These are phyloP conservation scores for Paraconiothyrium sp. DNA, from an alignment of 2,329 filamentous ascomycete species.

Conservation along the genomic window DNA sequence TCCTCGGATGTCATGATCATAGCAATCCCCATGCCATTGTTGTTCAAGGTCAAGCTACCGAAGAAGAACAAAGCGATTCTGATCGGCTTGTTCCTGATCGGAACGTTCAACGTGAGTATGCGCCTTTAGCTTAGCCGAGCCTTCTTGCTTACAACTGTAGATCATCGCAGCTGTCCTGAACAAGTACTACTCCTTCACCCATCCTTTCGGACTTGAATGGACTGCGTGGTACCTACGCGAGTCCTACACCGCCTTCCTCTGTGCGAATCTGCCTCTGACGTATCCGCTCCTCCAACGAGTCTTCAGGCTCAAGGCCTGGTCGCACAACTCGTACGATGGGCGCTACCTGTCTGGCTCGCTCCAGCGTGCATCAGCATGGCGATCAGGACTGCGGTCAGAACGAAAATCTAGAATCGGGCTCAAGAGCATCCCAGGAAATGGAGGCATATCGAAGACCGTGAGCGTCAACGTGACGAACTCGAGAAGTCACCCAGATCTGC, in stretches of 20 bases:
- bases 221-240: constrained; percentile 69
- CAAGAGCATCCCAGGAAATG: constrained; percentile 1
- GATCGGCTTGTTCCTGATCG: constrained; percentile 65
- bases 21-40: constrained; percentile 57
- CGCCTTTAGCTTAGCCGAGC: background rate
- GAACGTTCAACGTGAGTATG: constrained; percentile 49
- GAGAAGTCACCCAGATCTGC: background rate
- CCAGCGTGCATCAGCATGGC: constrained; percentile 4
- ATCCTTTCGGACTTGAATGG: constrained; percentile 66
- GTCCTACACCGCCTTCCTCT: constrained; percentile 66
- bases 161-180: constrained; percentile 68
- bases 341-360: constrained; percentile 11
- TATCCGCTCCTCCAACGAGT: constrained; percentile 65
- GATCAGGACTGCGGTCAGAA: constrained; percentile 13
- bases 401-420: constrained; percentile 9
- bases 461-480: constrained; percentile 17
- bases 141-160: constrained; percentile 14
- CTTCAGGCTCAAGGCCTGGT: constrained; percentile 51
- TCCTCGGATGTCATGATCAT: constrained; percentile 58
- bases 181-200: constrained; percentile 68
- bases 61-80: constrained; percentile 63
- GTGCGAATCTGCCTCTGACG: constrained; percentile 68
- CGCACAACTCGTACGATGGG: constrained; percentile 31
- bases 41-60: constrained; percentile 55
- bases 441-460: constrained; percentile 20